Conservation (phyloP, 176 grass and related monocot genomes). For the sorghum (Sorghum bicolor) region Sorghum_bicolor_NCBIv3 NC_012875.2:38358501-38359000, state of each 20-base stretch:
- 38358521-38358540: not conserved
- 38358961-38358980: too few relatives aligned
- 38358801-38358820: not conserved
- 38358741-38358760: not conserved
- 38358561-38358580: not conserved
- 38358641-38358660: not conserved
- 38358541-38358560: not conserved
- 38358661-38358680: not conserved
- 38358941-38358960: too few relatives aligned
- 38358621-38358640: not conserved
- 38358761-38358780: not conserved
- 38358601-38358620: not conserved
- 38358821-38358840: not conserved
- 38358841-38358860: not conserved
- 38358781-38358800: not conserved
- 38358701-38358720: constrained; percentile 13
- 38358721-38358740: constrained; percentile 26
- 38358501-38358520: not conserved
- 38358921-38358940: too few relatives aligned
- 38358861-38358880: not conserved
- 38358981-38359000: too few relatives aligned
- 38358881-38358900: not conserved
- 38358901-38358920: too few relatives aligned
- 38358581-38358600: too few relatives aligned
- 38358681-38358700: not conserved